Evolutionary conservation across 2,329 filamentous ascomycete genomes (phyloP).

Genomic region (Arachnomyces sp.): DNA sequence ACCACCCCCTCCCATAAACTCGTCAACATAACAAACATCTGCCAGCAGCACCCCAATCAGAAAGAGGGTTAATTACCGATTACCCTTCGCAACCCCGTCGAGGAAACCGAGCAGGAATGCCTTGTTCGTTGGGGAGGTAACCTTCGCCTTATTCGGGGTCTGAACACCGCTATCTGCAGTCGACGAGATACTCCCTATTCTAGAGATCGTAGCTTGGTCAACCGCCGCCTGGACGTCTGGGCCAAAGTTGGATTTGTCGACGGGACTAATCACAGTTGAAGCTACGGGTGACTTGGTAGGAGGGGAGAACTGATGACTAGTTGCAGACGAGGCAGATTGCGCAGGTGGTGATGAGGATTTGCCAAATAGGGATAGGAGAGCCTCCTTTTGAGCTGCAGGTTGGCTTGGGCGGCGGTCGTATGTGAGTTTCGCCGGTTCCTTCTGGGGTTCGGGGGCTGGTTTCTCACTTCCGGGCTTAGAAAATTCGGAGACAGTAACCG

Average conservation of each 20-base stretch:
- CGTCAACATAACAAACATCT: too few species aligned
- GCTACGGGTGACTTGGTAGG: slow-evolving; percentile 11
- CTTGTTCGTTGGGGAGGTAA: slow-evolving; percentile 58
- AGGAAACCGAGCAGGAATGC: slow-evolving; percentile 70
- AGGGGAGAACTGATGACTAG: slow-evolving; percentile 1
- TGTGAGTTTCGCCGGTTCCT: slow-evolving; percentile 16
- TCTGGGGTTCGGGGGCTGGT: slow-evolving; percentile 7
- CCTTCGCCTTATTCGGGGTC: slow-evolving; percentile 40
- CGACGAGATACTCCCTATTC: slow-evolving; percentile 1
- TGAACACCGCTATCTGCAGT: slow-evolving; percentile 31
- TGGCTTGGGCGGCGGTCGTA: slow-evolving; percentile 34
- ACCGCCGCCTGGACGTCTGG: too few species aligned
- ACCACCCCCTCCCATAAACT: too few species aligned
- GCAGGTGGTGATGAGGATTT: slow-evolving; percentile 31
- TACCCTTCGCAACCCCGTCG: slow-evolving; percentile 45
- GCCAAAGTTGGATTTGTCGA: slow-evolving; percentile 5
- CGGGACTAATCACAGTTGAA: slow-evolving; percentile 16
- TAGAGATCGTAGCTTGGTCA: slow-evolving; percentile 9
- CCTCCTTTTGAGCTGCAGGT: slow-evolving; percentile 39
- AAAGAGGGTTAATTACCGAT: slow-evolving; percentile 19
- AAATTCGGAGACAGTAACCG: slow-evolving; percentile 17
- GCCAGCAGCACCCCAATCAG: too few species aligned
- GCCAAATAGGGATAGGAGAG: slow-evolving; percentile 55
- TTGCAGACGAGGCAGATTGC: slow-evolving; percentile 11
- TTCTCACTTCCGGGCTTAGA: slow-evolving; percentile 15